phyloP scores from a whole-genome alignment of 257 asterid genomes.

The Petunia axillaris region DNA sequence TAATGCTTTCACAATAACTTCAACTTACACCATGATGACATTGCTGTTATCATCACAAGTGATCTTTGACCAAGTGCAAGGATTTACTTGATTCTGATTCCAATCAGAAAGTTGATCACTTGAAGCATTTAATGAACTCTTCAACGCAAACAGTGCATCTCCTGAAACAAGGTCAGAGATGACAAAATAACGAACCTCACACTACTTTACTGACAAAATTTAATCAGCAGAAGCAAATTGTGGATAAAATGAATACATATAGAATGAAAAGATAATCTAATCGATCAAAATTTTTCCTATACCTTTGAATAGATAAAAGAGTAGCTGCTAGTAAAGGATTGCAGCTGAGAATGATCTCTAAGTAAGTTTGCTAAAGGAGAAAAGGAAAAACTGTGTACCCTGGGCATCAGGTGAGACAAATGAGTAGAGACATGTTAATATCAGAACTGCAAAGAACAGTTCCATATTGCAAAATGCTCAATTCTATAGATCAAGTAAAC shows the following conservation, averaged over 20 bases:
- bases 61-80: slow-evolving; percentile 93
- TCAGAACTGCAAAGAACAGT: slow-evolving; percentile 33
- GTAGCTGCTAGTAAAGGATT: neutral
- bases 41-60: slow-evolving; percentile 57
- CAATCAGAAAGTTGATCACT: slow-evolving; percentile 71
- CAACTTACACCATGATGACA: slow-evolving; percentile 75
- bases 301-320: neutral
- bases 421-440: slow-evolving; percentile 30
- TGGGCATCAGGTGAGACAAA: slow-evolving; percentile 45
- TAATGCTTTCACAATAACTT: neutral
- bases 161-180: slow-evolving; percentile 48
- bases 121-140: slow-evolving; percentile 67
- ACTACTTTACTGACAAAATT: neutral
- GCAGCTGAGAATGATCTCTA: neutral
- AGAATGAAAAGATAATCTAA: neutral
- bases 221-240: slow-evolving; percentile 9
- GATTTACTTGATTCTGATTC: slow-evolving; percentile 79
- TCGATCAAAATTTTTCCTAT: neutral
- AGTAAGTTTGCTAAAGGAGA: neutral
- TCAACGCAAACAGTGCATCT: slow-evolving; percentile 71
- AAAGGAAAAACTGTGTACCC: slow-evolving; percentile 33
- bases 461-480: slow-evolving; percentile 32
- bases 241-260: neutral
- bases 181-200: slow-evolving; percentile 2
- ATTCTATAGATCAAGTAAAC: slow-evolving; percentile 25